phyloP scores from a whole-genome alignment of 2,329 filamentous ascomycete species.

The Reticulascus tulasneorum region DNA sequence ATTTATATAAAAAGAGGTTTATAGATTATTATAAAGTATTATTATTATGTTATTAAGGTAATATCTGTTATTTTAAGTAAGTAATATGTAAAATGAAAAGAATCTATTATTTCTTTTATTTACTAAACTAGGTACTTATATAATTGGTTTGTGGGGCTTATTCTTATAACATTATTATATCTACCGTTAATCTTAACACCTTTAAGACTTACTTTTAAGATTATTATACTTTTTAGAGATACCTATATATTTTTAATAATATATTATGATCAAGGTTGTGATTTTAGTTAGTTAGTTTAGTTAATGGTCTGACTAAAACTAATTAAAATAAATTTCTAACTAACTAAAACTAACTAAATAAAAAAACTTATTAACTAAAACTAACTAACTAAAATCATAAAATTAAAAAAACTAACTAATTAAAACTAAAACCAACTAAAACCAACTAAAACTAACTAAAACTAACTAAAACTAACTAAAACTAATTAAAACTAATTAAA shows the following conservation, averaged over 20 bases:
- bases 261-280: not conserved
- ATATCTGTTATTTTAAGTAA: not conserved
- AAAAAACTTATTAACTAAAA: constrained; percentile 4
- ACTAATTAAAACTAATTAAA: too few species aligned
- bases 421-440: too few species aligned
- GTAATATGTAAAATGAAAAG: constrained; percentile 5
- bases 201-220: too few species aligned
- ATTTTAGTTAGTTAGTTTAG: too few species aligned
- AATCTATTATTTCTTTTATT: constrained; percentile 12
- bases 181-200: not conserved
- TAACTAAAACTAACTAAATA: constrained; percentile 1
- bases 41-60: constrained; percentile 2
- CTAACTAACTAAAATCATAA: not conserved
- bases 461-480: too few species aligned
- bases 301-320: too few species aligned
- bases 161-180: constrained; percentile 1
- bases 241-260: not conserved
- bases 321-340: not conserved
- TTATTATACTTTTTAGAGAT: not conserved
- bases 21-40: constrained; percentile 8
- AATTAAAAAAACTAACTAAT: constrained; percentile 4
- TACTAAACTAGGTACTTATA: constrained; percentile 7
- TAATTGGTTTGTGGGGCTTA: constrained; percentile 1
- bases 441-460: too few species aligned
- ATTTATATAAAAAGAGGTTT: constrained; percentile 1